Percentiles rank a stretch among this genome's conserved stretches.
These are phyloP conservation scores for Salix dunnii DNA, from an alignment of 345 rosid genomes.

Conservation along the genomic window DNA sequence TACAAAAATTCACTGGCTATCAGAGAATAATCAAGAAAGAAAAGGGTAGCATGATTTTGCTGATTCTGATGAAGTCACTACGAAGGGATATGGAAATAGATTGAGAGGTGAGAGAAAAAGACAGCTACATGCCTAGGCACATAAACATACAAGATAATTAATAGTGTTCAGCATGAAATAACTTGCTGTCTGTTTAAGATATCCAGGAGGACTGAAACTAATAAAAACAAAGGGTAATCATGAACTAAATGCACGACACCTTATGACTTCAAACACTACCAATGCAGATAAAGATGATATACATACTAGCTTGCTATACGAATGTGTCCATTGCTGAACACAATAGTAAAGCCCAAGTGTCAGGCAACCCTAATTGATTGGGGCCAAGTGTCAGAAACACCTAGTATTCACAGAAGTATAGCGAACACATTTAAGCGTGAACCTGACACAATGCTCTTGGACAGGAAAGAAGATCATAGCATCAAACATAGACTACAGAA, in stretches of 20 bases:
- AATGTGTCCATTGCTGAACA: neutral
- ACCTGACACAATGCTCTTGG: neutral
- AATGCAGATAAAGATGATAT: neutral
- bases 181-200: too few relatives aligned
- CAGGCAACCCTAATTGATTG: neutral
- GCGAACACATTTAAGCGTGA: neutral
- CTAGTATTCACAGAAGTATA: neutral
- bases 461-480: too few relatives aligned
- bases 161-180: too few relatives aligned
- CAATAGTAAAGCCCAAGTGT: too few relatives aligned
- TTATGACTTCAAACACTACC: neutral
- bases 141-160: too few relatives aligned
- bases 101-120: too few relatives aligned
- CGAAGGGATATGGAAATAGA: too few relatives aligned
- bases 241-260: neutral
- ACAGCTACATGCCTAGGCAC: too few relatives aligned
- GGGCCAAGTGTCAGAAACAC: neutral
- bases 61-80: too few relatives aligned
- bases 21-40: neutral
- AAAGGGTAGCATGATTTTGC: neutral
- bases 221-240: too few relatives aligned
- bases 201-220: too few relatives aligned
- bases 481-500: too few relatives aligned
- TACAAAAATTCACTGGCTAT: slow-evolving; percentile 14
- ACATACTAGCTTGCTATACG: neutral